Evolutionary conservation across 192 early-diverging fungal species (phyloP).

Genomic region (Coemansia sp.): DNA sequence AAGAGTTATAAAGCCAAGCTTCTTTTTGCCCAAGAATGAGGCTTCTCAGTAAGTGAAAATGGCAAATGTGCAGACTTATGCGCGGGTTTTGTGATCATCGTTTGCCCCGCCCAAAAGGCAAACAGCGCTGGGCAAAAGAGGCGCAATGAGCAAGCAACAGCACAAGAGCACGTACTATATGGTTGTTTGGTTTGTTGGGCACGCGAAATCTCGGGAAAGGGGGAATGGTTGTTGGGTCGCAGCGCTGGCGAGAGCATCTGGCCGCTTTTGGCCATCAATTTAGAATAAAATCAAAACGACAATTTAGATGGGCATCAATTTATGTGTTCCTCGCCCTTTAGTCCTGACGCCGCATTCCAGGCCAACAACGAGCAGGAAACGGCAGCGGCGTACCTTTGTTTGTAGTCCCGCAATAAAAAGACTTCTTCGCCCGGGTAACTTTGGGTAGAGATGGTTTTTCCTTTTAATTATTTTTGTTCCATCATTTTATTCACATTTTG

Average conservation of each 20-base stretch:
- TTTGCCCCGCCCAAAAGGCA: background rate
- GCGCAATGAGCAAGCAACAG: background rate
- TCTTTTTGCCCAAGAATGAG: conserved; percentile 1
- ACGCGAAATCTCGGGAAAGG: background rate
- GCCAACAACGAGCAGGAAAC: conserved; percentile 1
- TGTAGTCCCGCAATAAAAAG: conserved; percentile 7
- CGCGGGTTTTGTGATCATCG: conserved; percentile 2
- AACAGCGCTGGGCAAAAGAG: background rate
- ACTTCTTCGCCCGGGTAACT: background rate
- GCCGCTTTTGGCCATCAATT: conserved; percentile 2
- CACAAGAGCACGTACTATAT: conserved; percentile 3
- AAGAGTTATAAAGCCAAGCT: background rate
- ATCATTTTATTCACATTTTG: background rate
- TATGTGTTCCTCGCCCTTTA: conserved; percentile 1
- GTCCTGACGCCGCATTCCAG: conserved; percentile 9
- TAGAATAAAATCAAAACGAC: background rate
- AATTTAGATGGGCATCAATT: background rate
- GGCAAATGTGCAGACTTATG: conserved; percentile 4
- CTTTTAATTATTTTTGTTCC: conserved; percentile 3
- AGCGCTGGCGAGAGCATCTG: conserved; percentile 3
- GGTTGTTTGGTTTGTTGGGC: background rate
- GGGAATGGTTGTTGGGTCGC: conserved; percentile 1
- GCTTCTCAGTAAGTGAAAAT: conserved; percentile 3
- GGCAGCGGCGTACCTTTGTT: background rate
- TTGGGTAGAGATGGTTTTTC: background rate